These are phyloP conservation scores for Pezicula radicicola DNA, from an alignment of 2,329 filamentous ascomycete genomes.

Conservation along the genomic window DNA sequence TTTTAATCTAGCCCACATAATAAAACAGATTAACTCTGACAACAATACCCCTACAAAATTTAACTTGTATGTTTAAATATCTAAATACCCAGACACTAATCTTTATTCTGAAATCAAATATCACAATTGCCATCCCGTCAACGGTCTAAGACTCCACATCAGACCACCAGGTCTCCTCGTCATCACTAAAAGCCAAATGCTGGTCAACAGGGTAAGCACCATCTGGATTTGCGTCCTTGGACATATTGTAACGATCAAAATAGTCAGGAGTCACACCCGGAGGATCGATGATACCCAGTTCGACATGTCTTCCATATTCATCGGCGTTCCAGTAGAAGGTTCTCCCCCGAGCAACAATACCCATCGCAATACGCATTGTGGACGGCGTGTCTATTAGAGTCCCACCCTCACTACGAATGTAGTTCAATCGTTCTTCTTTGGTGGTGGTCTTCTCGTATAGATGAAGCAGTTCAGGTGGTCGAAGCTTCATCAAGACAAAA, in stretches of 20 bases:
- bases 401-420: constrained; percentile 17
- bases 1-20: too few relatives aligned
- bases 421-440: constrained; percentile 22
- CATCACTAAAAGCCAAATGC: not conserved
- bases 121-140: too few relatives aligned
- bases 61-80: too few relatives aligned
- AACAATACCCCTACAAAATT: too few relatives aligned
- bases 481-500: constrained; percentile 22
- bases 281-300: not conserved
- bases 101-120: too few relatives aligned
- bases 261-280: not conserved
- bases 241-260: not conserved
- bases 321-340: not conserved
- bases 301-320: not conserved
- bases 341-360: not conserved
- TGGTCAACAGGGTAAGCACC: not conserved
- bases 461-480: constrained; percentile 22
- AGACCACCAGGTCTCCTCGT: not conserved
- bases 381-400: constrained; percentile 22
- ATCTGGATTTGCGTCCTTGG: constrained; percentile 1
- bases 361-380: constrained; percentile 11
- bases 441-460: constrained; percentile 24
- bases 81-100: too few relatives aligned
- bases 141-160: not conserved
- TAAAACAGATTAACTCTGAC: too few relatives aligned